phyloP scores from a whole-genome alignment of 2,329 filamentous ascomycete species.

The Talaromyces pinophilus region DNA sequence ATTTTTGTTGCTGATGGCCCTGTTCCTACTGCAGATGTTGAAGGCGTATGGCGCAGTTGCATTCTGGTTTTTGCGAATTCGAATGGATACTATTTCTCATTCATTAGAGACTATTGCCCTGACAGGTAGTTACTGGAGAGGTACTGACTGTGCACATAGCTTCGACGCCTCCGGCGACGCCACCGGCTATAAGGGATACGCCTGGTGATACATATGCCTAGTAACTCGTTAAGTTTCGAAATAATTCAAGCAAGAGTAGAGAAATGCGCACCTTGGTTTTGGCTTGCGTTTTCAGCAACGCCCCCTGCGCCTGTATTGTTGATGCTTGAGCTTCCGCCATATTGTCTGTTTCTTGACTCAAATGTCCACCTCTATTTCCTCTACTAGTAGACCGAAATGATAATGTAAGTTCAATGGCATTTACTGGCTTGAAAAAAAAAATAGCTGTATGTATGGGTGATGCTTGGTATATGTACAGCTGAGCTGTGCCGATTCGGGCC shows the following conservation, averaged over 20 bases:
- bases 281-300: not conserved
- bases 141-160: slow-evolving; percentile 49
- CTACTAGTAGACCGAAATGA: not conserved
- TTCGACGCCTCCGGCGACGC: slow-evolving; percentile 56
- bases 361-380: no score
- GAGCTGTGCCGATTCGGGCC: not conserved
- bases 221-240: not conserved
- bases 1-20: slow-evolving; percentile 30
- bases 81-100: slow-evolving; percentile 57
- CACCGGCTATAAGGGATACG: slow-evolving; percentile 55
- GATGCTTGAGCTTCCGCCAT: slow-evolving; percentile 15
- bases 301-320: not conserved
- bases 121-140: no score
- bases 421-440: no score
- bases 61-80: slow-evolving; percentile 68
- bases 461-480: not conserved
- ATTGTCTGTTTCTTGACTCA: not conserved
- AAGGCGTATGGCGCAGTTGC: slow-evolving; percentile 50
- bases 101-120: not conserved
- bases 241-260: not conserved
- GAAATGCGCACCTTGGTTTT: not conserved
- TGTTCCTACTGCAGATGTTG: slow-evolving; percentile 45
- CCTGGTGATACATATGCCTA: slow-evolving; percentile 37
- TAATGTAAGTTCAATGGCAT: not conserved
- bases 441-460: not conserved